Percentiles rank a stretch among this genome's conserved stretches.
These are phyloP conservation scores for Trichoderma asperelloides DNA, from an alignment of 495 filamentous ascomycete genomes.

Conservation along the genomic window DNA sequence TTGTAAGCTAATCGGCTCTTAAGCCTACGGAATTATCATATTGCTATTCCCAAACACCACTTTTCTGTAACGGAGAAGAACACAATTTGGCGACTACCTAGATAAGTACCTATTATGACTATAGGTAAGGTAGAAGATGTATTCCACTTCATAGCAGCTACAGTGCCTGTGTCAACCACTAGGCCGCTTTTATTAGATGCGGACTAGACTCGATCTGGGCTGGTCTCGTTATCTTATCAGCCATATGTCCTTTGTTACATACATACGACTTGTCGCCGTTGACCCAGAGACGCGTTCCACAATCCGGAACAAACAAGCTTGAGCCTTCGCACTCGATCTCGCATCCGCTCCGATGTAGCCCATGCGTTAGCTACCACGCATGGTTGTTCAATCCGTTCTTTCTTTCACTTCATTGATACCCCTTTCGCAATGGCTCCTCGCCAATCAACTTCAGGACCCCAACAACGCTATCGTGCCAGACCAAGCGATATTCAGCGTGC, in stretches of 20 bases:
- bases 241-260: too few species aligned
- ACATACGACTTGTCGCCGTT: not conserved
- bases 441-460: not conserved
- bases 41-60: too few species aligned
- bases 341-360: not conserved
- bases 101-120: too few species aligned
- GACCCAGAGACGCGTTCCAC: not conserved
- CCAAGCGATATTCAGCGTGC: slow-evolving; percentile 2
- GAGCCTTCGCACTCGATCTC: not conserved
- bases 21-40: too few species aligned
- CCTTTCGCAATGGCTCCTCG: not conserved
- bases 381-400: not conserved
- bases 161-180: not conserved
- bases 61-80: too few species aligned
- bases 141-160: too few species aligned
- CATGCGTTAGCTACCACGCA: not conserved
- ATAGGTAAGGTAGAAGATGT: too few species aligned
- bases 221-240: not conserved
- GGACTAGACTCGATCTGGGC: not conserved
- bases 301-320: not conserved
- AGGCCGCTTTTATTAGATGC: not conserved
- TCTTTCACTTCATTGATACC: not conserved
- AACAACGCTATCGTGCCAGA: not conserved
- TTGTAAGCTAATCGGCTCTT: too few species aligned
- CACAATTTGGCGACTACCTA: too few species aligned